Percentiles rank a stretch among this genome's conserved stretches.
These are phyloP conservation scores for Francoa sonchifolia DNA, from an alignment of 441 rosid genomes.

Conservation along the genomic window DNA sequence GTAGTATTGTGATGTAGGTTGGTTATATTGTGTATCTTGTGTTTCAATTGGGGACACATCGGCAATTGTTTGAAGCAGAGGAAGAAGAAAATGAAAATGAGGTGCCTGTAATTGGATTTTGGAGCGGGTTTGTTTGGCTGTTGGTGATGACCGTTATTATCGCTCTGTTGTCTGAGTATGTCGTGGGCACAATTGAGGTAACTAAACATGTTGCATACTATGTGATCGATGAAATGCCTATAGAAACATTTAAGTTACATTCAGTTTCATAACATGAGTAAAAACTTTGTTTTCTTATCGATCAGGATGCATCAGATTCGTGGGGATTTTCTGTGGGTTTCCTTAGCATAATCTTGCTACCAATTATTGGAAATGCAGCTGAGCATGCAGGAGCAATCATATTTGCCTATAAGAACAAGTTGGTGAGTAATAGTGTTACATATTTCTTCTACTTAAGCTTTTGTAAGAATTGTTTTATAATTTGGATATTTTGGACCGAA, in stretches of 20 bases:
- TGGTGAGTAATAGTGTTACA: constrained; percentile 24
- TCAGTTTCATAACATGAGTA: neutral
- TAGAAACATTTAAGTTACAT: too few relatives aligned
- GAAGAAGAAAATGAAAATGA: constrained; percentile 41
- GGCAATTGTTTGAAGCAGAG: constrained; percentile 52
- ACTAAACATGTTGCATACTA: neutral
- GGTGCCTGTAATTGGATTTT: constrained; percentile 54
- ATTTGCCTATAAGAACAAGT: constrained; percentile 77
- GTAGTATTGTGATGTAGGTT: constrained; percentile 61
- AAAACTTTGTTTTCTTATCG: neutral
- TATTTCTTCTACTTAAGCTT: neutral
- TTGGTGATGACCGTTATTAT: constrained; percentile 66
- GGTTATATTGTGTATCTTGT: constrained; percentile 45
- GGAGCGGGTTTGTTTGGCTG: constrained; percentile 76
- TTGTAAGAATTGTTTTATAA: neutral
- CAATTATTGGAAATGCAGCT: constrained; percentile 91
- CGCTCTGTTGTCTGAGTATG: constrained; percentile 68
- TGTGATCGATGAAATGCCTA: too few relatives aligned
- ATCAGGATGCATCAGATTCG: constrained; percentile 62
- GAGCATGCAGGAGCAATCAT: constrained; percentile 94
- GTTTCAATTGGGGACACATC: constrained; percentile 62
- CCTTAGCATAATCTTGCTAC: constrained; percentile 70
- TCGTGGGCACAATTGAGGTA: constrained; percentile 82
- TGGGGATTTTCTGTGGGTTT: constrained; percentile 86
- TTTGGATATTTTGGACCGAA: neutral